Conservation (phyloP, 2,329 filamentous ascomycete genomes). For the Talaromyces marneffei region DNA sequence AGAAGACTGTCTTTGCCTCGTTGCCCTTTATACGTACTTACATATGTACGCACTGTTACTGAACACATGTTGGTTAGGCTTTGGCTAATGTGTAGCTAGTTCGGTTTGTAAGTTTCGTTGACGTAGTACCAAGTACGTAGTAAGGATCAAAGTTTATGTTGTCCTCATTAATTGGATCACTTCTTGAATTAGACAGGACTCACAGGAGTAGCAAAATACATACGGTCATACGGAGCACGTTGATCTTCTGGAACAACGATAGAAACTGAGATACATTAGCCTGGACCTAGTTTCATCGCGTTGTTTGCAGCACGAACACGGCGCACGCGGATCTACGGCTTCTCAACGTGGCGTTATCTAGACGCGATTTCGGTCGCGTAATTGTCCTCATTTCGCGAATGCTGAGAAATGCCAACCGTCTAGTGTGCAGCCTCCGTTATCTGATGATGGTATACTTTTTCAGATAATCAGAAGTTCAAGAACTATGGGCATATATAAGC, state of each 20-base stretch:
- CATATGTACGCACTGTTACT: background rate
- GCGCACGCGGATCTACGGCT: background rate
- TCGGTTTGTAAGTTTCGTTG: background rate
- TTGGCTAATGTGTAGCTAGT: background rate
- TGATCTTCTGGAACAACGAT: conserved; percentile 10
- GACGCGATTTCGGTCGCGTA: background rate
- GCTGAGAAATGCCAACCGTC: too few relatives aligned
- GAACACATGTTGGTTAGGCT: background rate
- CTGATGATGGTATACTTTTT: background rate
- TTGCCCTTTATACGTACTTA: background rate
- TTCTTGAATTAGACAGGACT: background rate
- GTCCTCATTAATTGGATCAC: background rate
- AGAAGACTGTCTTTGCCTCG: background rate
- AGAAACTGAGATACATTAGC: conserved; percentile 5
- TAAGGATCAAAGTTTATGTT: background rate
- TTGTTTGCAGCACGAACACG: background rate
- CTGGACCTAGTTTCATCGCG: background rate
- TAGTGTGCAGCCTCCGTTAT: background rate
- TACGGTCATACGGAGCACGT: background rate
- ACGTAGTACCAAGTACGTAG: background rate
- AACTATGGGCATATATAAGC: too few relatives aligned
- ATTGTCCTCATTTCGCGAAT: background rate
- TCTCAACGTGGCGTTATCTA: background rate
- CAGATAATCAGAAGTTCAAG: background rate
- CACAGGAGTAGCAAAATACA: background rate